A percentile compares a stretch with the other conserved stretches of the same genome.
Evolutionary conservation across 2,329 filamentous ascomycete species (phyloP).

Genomic region (Fusarium hostae): DNA sequence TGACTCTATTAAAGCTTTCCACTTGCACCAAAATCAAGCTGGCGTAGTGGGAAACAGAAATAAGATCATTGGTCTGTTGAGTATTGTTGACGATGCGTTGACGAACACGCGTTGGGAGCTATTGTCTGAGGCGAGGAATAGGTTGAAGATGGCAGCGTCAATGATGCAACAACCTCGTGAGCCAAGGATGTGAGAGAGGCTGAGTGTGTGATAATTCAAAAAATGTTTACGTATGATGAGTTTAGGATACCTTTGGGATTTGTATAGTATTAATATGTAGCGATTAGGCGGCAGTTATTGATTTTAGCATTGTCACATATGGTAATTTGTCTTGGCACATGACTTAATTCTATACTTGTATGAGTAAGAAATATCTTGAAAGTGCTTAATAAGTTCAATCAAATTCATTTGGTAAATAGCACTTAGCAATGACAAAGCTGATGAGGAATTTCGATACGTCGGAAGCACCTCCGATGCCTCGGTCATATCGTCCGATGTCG

Average conservation of each 20-base stretch:
- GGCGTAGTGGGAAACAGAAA: constrained; percentile 44
- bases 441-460: not conserved
- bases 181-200: constrained; percentile 27
- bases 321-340: not conserved
- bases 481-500: constrained; percentile 17
- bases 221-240: constrained; percentile 1
- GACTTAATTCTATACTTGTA: not conserved
- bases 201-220: not conserved
- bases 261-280: constrained; percentile 7
- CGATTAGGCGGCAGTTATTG: not conserved
- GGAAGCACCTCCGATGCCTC: constrained; percentile 20
- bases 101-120: constrained; percentile 43
- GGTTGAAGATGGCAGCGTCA: constrained; percentile 42
- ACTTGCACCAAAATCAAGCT: constrained; percentile 45
- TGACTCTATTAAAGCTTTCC: constrained; percentile 45
- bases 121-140: constrained; percentile 41
- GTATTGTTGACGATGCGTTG: constrained; percentile 42
- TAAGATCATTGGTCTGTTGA: constrained; percentile 42
- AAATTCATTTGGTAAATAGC: no score
- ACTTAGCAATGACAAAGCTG: not conserved
- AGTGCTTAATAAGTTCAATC: no score
- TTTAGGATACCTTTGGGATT: constrained; percentile 8
- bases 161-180: constrained; percentile 43
- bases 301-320: not conserved
- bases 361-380: not conserved